A percentile compares a stretch with the other conserved stretches of the same genome.
Conservation (phyloP, 2,329 filamentous ascomycete genomes). For the Aureobasidium melanogenum region DNA sequence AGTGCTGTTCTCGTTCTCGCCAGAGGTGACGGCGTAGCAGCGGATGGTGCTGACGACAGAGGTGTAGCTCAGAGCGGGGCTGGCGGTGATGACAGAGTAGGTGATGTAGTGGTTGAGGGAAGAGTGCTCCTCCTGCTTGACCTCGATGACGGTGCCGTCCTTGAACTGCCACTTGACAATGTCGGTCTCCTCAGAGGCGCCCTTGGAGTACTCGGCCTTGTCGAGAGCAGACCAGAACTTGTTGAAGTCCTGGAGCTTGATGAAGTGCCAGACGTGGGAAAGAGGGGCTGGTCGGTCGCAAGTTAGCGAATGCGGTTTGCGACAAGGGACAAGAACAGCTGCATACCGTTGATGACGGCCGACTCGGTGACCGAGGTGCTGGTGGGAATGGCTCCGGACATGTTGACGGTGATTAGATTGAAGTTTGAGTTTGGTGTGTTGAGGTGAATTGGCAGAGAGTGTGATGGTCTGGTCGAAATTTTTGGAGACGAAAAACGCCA, state of each 20-base stretch:
- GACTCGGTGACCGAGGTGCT: constrained; percentile 58
- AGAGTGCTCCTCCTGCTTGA: constrained; percentile 70
- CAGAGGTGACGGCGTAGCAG: constrained; percentile 57
- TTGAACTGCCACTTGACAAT: constrained; percentile 63
- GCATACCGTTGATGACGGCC: constrained; percentile 49
- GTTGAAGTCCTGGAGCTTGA: constrained; percentile 63
- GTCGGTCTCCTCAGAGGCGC: constrained; percentile 52
- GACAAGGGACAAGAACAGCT: neutral
- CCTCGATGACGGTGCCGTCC: constrained; percentile 58
- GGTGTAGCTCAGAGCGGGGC: constrained; percentile 57
- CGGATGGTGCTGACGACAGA: constrained; percentile 59
- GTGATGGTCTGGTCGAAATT: neutral
- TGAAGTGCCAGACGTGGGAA: constrained; percentile 61
- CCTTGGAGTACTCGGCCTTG: constrained; percentile 56
- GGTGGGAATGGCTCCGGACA: constrained; percentile 45
- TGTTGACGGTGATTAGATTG: constrained; percentile 10
- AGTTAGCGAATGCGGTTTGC: neutral
- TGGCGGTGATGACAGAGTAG: constrained; percentile 60
- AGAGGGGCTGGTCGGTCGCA: constrained; percentile 41
- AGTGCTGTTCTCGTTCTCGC: constrained; percentile 54
- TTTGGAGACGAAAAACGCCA: constrained; percentile 1
- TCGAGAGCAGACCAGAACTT: constrained; percentile 58
- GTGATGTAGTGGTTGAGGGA: constrained; percentile 67
- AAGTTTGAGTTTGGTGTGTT: neutral
- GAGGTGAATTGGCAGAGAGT: neutral